Evolutionary conservation across 2,329 filamentous ascomycete genomes (phyloP).

Genomic region (Cryphonectria naterciae): DNA sequence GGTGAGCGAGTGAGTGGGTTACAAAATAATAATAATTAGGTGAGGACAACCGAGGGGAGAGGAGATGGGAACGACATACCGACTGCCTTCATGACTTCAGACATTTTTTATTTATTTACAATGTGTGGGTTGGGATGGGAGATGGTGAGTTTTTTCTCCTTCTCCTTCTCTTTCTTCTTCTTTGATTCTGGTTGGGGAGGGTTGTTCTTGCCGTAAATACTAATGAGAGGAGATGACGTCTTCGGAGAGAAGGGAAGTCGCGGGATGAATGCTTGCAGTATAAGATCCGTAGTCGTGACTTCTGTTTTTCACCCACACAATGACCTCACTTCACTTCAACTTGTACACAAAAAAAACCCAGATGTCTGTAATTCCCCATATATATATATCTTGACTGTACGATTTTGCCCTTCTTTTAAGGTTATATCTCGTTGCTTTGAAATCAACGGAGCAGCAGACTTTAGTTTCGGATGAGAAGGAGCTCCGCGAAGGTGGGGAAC

Average conservation of each 20-base stretch:
- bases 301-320: background rate
- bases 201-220: no score
- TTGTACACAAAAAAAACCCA: background rate
- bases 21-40: no score
- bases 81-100: constrained; percentile 47
- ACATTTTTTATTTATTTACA: constrained; percentile 34
- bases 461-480: background rate
- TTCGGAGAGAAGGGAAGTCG: background rate
- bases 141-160: background rate
- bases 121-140: background rate
- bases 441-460: background rate
- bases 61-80: constrained; percentile 38
- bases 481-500: background rate
- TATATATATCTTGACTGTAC: background rate
- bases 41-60: background rate
- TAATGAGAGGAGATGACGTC: background rate
- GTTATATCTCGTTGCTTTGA: background rate
- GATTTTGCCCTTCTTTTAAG: background rate
- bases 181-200: background rate
- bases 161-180: no score
- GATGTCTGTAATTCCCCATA: background rate
- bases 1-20: background rate
- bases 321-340: background rate
- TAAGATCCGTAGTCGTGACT: background rate
- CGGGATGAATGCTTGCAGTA: background rate